Percentiles rank a stretch among this genome's conserved stretches.
Evolutionary conservation across 202 grass and related monocot genomes (phyloP).

Genomic region (Saccharum hybrid): DNA sequence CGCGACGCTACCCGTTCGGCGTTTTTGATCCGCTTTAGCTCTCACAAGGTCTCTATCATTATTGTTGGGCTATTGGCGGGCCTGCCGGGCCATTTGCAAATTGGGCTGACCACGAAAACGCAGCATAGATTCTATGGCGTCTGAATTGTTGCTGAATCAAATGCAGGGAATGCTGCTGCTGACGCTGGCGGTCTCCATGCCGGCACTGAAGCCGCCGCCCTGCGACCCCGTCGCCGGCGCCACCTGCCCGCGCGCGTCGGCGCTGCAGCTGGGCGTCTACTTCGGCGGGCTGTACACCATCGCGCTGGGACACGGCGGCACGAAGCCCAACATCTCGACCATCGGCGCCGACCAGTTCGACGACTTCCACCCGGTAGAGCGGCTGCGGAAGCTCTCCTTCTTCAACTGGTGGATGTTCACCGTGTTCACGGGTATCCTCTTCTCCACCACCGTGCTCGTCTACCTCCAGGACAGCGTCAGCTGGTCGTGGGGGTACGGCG

Average conservation of each 20-base stretch:
- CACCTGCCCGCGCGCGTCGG: conserved; percentile 46
- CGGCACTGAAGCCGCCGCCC: conserved; percentile 57
- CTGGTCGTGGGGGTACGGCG: conserved; percentile 71
- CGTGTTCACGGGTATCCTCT: conserved; percentile 73
- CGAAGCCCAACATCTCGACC: conserved; percentile 93
- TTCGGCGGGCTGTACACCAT: conserved; percentile 73
- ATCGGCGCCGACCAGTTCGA: too few relatives aligned
- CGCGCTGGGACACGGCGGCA: conserved; percentile 68
- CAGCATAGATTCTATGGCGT: neutral
- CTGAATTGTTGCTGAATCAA: neutral
- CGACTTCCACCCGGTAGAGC: too few relatives aligned
- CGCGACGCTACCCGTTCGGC: neutral
- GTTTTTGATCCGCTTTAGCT: too few relatives aligned
- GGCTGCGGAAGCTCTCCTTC: too few relatives aligned
- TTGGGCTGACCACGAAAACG: neutral
- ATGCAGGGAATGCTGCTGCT: conserved; percentile 74
- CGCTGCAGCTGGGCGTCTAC: conserved; percentile 68
- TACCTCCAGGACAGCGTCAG: conserved; percentile 89
- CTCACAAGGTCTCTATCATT: too few relatives aligned
- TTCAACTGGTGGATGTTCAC: too few relatives aligned
- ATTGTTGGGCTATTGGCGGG: neutral
- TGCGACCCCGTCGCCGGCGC: conserved; percentile 35
- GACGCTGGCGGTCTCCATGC: conserved; percentile 58
- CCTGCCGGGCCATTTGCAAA: neutral
- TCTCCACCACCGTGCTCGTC: conserved; percentile 79